Evolutionary conservation across 1,139 yeast species (phyloP).

Genomic region (Taphrina communis): DNA sequence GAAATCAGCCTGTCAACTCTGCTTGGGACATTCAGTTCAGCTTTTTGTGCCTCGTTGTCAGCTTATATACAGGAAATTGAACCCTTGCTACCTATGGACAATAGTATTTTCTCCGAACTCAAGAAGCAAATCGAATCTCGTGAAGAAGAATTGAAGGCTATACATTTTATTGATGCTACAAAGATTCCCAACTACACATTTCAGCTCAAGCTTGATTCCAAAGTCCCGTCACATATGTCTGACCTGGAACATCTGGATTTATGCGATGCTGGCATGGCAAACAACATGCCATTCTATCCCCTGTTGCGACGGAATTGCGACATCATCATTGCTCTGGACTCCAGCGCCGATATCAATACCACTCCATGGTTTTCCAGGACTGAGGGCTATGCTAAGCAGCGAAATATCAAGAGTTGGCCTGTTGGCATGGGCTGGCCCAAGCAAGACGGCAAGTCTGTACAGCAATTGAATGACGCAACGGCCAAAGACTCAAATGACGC

Average conservation of each 20-base stretch:
- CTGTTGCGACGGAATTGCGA: constrained; percentile 47
- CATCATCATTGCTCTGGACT: constrained; percentile 47
- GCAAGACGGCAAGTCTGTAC: constrained; percentile 10
- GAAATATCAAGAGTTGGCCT: constrained; percentile 47
- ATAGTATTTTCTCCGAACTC: constrained; percentile 35
- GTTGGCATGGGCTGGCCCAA: constrained; percentile 45
- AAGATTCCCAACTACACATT: constrained; percentile 46
- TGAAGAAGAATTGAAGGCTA: constrained; percentile 45
- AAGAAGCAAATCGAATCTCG: constrained; percentile 44
- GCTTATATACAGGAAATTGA: constrained; percentile 46
- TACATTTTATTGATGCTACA: constrained; percentile 47
- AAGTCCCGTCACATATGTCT: constrained; percentile 44
- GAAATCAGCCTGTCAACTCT: constrained; percentile 45
- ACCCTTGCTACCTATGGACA: constrained; percentile 44
- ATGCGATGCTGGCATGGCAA: constrained; percentile 49
- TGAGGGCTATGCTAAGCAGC: constrained; percentile 46
- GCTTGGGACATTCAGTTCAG: constrained; percentile 48
- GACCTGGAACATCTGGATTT: constrained; percentile 43
- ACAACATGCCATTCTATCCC: constrained; percentile 47
- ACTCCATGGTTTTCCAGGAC: constrained; percentile 48
- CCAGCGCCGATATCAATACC: constrained; percentile 46
- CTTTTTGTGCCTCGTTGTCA: constrained; percentile 47
- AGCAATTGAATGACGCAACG: constrained; percentile 18
- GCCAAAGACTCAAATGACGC: constrained; percentile 16
- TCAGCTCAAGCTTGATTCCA: constrained; percentile 44